Base-by-base conservation (phyloP, 208 protist species). In the Entamoeba invadens region DNA sequence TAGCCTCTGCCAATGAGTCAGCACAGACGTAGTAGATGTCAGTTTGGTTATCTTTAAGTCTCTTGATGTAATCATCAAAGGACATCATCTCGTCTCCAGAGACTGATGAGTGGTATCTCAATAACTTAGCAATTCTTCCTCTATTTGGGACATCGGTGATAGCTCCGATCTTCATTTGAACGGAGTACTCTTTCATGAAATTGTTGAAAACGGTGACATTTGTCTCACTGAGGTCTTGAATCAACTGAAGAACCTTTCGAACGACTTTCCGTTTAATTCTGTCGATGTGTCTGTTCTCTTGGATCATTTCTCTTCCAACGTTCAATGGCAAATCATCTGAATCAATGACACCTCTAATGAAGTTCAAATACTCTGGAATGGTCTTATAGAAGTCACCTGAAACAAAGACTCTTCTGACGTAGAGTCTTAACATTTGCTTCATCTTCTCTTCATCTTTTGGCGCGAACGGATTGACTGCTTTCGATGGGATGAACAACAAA, bases 281-380 rank as follows among this genome's bases (percentile, higher is more conserved):
- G 94, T 98, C 98, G 45, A 99, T 96, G 94, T 99, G 98, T 96
- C 98, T 98, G 97, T 98, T 98, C 96, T 99, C 97, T 96, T 99
- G 99, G n/a, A 99, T 96, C 47, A 98, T 97, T 96, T 99, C 99
- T 92, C 99, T 97, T 14, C 98, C 99, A 8, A 99, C 98, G 96
- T 99, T 99, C 42, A 99, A 97, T 45, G 98, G 98, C 35, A 99
- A 96, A 95, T 99, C 98, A 91, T 99, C 98, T 94, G 97, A 98
- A 96, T 99, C 99, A 16, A 99, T 98, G 45, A 99, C 97, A 95
- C 99, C 99, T 92, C 97, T 96, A 93, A 99, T 94, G 95, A 99
- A 99, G 93, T 95, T 95, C 35, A 99, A 96, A 95, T 96, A 99
- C 94, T 99, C 98, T 93, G 98, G 98, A 93, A 98, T 97, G 45